These are phyloP conservation scores for Salicornia ramosissima DNA, from an alignment of 148 eudicot genomes.

Conservation along the genomic window DNA sequence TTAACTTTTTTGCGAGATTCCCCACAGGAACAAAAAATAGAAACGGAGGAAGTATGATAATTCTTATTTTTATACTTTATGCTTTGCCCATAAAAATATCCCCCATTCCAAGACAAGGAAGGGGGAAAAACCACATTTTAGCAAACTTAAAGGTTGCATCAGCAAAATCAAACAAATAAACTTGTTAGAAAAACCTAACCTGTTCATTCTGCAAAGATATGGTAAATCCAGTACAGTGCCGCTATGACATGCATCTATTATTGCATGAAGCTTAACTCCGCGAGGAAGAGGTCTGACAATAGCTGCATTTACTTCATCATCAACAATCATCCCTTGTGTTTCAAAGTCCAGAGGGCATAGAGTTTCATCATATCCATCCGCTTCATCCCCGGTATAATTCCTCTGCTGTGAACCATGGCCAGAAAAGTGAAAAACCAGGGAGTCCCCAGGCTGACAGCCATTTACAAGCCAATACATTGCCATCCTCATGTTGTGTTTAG, in stretches of 20 bases:
- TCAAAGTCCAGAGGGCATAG: slow-evolving; percentile 93
- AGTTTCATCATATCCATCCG: slow-evolving; percentile 94
- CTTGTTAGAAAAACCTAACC: slow-evolving; percentile 35
- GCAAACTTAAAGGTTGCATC: neutral
- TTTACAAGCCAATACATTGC: slow-evolving; percentile 84
- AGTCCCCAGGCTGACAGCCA: slow-evolving; percentile 95
- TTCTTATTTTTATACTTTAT: too few relatives aligned
- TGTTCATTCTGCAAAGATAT: slow-evolving; percentile 83
- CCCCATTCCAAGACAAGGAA: too few relatives aligned
- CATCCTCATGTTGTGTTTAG: slow-evolving; percentile 73
- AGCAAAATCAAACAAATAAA: neutral
- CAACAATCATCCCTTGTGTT: slow-evolving; percentile 91
- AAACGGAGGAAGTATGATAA: too few relatives aligned
- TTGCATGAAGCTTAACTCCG: slow-evolving; percentile 94
- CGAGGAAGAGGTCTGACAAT: slow-evolving; percentile 79
- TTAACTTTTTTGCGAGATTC: too few relatives aligned
- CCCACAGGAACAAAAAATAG: too few relatives aligned
- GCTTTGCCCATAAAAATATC: too few relatives aligned
- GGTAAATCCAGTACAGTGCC: slow-evolving; percentile 92
- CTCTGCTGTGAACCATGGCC: slow-evolving; percentile 93
- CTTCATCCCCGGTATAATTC: slow-evolving; percentile 71
- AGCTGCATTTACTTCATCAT: slow-evolving; percentile 87
- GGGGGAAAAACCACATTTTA: too few relatives aligned
- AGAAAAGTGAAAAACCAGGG: slow-evolving; percentile 86
- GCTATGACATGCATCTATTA: slow-evolving; percentile 96